Conservation (phyloP, 2,329 filamentous ascomycete species). For the Diaporthe sp. region DNA sequence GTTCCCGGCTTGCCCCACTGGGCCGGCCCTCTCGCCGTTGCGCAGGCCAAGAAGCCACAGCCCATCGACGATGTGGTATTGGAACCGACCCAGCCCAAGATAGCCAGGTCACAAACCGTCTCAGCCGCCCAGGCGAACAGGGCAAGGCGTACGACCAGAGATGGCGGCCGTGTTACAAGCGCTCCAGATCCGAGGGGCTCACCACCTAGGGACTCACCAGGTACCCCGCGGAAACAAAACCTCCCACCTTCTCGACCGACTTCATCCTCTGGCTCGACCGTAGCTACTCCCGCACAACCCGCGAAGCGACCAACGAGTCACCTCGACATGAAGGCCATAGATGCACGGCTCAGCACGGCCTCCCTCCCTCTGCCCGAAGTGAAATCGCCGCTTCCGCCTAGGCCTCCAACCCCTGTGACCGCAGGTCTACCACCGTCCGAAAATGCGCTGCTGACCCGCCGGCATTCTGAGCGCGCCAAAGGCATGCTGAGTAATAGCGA, state of each 20-base stretch:
- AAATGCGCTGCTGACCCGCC: slow-evolving; percentile 58
- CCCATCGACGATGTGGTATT: slow-evolving; percentile 72
- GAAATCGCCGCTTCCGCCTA: slow-evolving; percentile 65
- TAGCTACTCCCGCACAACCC: slow-evolving; percentile 52
- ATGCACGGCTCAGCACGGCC: slow-evolving; percentile 76
- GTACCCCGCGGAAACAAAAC: slow-evolving; percentile 43
- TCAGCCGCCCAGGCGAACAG: slow-evolving; percentile 61
- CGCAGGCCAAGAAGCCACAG: slow-evolving; percentile 83
- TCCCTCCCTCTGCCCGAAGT: slow-evolving; percentile 76
- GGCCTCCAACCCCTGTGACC: slow-evolving; percentile 71
- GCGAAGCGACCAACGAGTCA: slow-evolving; percentile 60
- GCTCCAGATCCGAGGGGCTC: slow-evolving; percentile 55
- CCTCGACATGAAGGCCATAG: slow-evolving; percentile 67
- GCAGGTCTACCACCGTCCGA: slow-evolving; percentile 67
- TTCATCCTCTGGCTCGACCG: slow-evolving; percentile 43
- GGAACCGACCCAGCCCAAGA: slow-evolving; percentile 64
- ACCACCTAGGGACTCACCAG: slow-evolving; percentile 36
- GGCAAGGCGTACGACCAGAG: slow-evolving; percentile 60
- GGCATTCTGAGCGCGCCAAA: slow-evolving; percentile 74
- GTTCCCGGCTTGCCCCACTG: slow-evolving; percentile 82
- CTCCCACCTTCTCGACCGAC: slow-evolving; percentile 45
- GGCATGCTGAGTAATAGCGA: slow-evolving; percentile 71
- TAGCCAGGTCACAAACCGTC: slow-evolving; percentile 76
- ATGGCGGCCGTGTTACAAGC: slow-evolving; percentile 62
- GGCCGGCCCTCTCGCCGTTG: slow-evolving; percentile 85